A percentile compares a stretch with the other conserved stretches of the same genome.
These are phyloP conservation scores for Whalleya microplaca DNA, from an alignment of 2,329 filamentous ascomycete species.

Conservation along the genomic window DNA sequence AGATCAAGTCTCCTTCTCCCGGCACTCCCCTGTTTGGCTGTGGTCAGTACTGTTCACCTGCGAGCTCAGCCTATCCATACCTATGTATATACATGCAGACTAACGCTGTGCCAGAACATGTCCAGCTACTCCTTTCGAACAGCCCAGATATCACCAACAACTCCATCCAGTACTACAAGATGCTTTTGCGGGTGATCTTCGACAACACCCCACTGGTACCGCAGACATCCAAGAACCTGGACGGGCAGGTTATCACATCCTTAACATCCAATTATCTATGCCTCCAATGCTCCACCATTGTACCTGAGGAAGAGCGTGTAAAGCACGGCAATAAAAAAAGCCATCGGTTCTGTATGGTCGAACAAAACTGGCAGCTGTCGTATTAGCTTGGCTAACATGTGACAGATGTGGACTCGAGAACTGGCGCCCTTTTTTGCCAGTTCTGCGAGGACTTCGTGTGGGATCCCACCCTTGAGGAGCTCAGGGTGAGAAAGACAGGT, in stretches of 20 bases:
- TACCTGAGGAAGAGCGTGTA: slow-evolving; percentile 66
- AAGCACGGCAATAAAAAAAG: slow-evolving; percentile 70
- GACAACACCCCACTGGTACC: slow-evolving; percentile 67
- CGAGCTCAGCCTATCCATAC: slow-evolving; percentile 11
- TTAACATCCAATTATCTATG: slow-evolving; percentile 73
- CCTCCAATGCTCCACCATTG: slow-evolving; percentile 72
- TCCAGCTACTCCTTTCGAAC: slow-evolving; percentile 67
- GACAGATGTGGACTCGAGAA: slow-evolving; percentile 76
- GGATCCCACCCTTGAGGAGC: slow-evolving; percentile 78
- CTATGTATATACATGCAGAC: slow-evolving; percentile 25
- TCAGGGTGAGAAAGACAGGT: slow-evolving; percentile 71
- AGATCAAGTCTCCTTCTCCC: slow-evolving; percentile 61
- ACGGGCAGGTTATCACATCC: slow-evolving; percentile 61
- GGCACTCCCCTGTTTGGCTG: slow-evolving; percentile 67
- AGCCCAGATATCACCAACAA: slow-evolving; percentile 67
- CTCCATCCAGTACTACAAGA: slow-evolving; percentile 73
- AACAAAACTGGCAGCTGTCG: neutral
- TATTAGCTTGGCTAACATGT: slow-evolving; percentile 32
- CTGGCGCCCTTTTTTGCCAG: slow-evolving; percentile 76
- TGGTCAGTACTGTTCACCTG: slow-evolving; percentile 50
- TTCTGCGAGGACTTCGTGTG: slow-evolving; percentile 83
- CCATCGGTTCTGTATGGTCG: slow-evolving; percentile 71
- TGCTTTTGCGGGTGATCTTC: slow-evolving; percentile 71
- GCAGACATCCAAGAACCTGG: slow-evolving; percentile 64
- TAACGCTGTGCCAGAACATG: slow-evolving; percentile 62